phyloP scores from a whole-genome alignment of 2,329 filamentous ascomycete genomes.

The Paracamarosporium sp. region DNA sequence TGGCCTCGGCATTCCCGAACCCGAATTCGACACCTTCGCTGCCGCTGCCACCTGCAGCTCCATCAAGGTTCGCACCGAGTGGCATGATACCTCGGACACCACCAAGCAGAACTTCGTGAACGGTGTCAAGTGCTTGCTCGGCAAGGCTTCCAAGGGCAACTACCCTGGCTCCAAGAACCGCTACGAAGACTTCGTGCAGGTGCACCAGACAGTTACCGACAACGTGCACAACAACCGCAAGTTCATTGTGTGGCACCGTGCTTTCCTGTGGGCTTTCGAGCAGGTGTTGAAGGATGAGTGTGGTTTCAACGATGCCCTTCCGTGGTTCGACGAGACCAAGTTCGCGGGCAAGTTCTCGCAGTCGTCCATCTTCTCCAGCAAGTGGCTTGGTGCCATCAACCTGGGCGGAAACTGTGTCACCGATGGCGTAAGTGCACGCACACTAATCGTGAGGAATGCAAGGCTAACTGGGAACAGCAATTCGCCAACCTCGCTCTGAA shows the following conservation, averaged over 20 bases:
- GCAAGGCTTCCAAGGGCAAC: constrained; percentile 26
- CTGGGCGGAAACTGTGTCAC: constrained; percentile 36
- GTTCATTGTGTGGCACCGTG: constrained; percentile 54
- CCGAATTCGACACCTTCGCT: constrained; percentile 3
- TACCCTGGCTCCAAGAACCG: constrained; percentile 34
- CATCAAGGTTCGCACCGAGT: constrained; percentile 37
- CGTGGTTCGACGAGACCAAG: constrained; percentile 47
- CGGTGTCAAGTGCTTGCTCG: constrained; percentile 38
- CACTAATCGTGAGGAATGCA: background rate
- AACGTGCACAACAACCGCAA: constrained; percentile 43
- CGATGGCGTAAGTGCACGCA: constrained; percentile 37
- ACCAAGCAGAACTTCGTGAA: constrained; percentile 34
- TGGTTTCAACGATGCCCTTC: constrained; percentile 48
- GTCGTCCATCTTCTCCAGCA: constrained; percentile 37
- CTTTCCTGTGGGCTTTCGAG: constrained; percentile 52
- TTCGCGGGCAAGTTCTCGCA: constrained; percentile 37
- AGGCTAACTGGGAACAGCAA: constrained; percentile 24
- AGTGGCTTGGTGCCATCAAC: constrained; percentile 35
- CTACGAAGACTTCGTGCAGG: constrained; percentile 43
- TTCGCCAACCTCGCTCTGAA: constrained; percentile 41
- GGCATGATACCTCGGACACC: constrained; percentile 33
- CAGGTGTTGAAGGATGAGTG: constrained; percentile 51
- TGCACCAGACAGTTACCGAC: constrained; percentile 41
- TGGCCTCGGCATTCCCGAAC: background rate
- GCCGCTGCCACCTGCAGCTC: constrained; percentile 31